Evolutionary conservation across 345 rosid species (phyloP).

Genomic region (Eutrema japonicum): DNA sequence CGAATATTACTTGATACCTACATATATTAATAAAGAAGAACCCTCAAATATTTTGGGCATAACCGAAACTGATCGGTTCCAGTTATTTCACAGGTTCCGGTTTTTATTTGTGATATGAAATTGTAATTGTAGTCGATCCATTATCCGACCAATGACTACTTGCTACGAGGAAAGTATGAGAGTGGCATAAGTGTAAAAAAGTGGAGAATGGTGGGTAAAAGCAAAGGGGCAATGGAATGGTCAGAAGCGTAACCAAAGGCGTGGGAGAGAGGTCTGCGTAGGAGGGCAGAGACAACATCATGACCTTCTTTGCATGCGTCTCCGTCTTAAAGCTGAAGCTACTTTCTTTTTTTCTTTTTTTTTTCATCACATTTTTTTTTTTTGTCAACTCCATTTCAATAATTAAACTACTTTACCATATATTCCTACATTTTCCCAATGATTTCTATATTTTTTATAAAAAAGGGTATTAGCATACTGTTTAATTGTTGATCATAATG

Average conservation of each 20-base stretch:
- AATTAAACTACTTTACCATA: slow-evolving; percentile 1
- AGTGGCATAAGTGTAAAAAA: slow-evolving; percentile 36
- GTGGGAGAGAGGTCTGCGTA: slow-evolving; percentile 54
- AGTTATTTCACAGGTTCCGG: too few relatives aligned
- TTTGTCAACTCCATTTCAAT: slow-evolving; percentile 27
- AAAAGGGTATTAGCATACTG: slow-evolving; percentile 3
- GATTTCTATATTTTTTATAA: not conserved
- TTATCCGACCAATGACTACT: not conserved
- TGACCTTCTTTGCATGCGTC: slow-evolving; percentile 88
- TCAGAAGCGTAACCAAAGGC: slow-evolving; percentile 55
- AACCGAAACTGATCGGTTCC: too few relatives aligned
- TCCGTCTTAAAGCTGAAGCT: slow-evolving; percentile 61
- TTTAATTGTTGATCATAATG: slow-evolving; percentile 28
- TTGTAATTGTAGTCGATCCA: not conserved
- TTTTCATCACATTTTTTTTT: not conserved
- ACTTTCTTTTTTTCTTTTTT: not conserved
- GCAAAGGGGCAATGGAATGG: slow-evolving; percentile 29
- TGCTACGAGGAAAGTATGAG: slow-evolving; percentile 4
- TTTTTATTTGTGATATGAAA: too few relatives aligned
- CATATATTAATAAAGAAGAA: too few relatives aligned
- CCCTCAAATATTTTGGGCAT: too few relatives aligned
- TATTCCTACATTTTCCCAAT: not conserved
- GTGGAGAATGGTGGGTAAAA: slow-evolving; percentile 10
- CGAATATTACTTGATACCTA: too few relatives aligned
- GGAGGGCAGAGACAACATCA: slow-evolving; percentile 71